phyloP scores from a whole-genome alignment of 495 filamentous ascomycete species.

The Apiosordaria backusii region DNA sequence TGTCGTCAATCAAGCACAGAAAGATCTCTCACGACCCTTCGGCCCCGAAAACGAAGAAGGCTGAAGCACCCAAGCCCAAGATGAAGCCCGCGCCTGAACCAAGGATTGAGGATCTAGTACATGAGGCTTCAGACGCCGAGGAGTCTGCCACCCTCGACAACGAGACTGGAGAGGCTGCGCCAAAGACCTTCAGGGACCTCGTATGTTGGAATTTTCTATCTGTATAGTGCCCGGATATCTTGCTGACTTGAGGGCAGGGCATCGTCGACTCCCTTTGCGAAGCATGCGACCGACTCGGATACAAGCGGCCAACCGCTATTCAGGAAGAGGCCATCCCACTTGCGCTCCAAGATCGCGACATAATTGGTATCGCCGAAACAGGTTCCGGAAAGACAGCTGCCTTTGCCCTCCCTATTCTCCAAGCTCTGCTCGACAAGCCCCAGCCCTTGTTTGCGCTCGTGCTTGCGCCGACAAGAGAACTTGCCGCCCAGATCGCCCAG shows the following conservation, averaged over 20 bases:
- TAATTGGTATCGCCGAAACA: slow-evolving; percentile 93
- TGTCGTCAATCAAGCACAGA: slow-evolving; percentile 27
- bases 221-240: neutral
- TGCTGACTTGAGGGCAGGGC: slow-evolving; percentile 40
- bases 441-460: slow-evolving; percentile 74
- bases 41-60: slow-evolving; percentile 3
- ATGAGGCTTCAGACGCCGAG: slow-evolving; percentile 14
- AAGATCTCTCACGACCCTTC: slow-evolving; percentile 21
- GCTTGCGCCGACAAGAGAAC: slow-evolving; percentile 85
- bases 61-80: slow-evolving; percentile 11
- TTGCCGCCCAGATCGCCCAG: slow-evolving; percentile 86
- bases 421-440: slow-evolving; percentile 80
- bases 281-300: slow-evolving; percentile 75
- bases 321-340: slow-evolving; percentile 74
- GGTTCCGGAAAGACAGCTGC: slow-evolving; percentile 91
- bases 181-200: slow-evolving; percentile 76
- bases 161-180: slow-evolving; percentile 24
- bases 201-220: slow-evolving; percentile 14
- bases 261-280: slow-evolving; percentile 85
- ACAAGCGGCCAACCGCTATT: slow-evolving; percentile 78
- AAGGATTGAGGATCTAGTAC: slow-evolving; percentile 2
- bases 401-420: slow-evolving; percentile 85
- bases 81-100: slow-evolving; percentile 3
- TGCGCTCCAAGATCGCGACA: slow-evolving; percentile 74
- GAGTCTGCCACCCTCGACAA: slow-evolving; percentile 28